Percentiles rank a stretch among this genome's conserved stretches.
Conservation (phyloP, 169 alveolate species). For the Babesia gibsoni region DNA sequence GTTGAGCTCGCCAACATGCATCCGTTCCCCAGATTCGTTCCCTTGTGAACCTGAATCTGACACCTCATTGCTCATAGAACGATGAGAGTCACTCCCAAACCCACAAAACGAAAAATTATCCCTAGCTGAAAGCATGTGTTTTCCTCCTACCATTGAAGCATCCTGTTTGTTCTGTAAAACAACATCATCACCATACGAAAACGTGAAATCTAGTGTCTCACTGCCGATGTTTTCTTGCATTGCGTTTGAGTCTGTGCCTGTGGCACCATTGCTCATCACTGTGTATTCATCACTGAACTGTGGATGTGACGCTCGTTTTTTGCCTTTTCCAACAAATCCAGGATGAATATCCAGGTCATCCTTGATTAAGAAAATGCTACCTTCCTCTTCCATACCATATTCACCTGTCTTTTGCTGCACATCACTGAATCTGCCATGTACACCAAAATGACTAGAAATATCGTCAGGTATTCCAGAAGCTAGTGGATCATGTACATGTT, state of each 20-base stretch:
- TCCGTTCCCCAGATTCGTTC: neutral
- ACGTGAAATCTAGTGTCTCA: constrained; percentile 19
- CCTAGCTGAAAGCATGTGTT: neutral
- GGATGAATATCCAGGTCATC: constrained; percentile 3
- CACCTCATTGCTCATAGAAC: neutral
- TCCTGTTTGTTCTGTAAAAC: neutral
- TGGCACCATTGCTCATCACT: neutral
- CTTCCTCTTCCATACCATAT: constrained; percentile 17
- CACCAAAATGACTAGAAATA: too few species aligned
- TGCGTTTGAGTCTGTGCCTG: neutral
- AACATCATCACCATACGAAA: constrained; percentile 6
- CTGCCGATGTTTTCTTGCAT: neutral
- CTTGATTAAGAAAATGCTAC: constrained; percentile 4
- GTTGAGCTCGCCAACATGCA: neutral
- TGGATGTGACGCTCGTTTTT: neutral
- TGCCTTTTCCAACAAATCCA: too few species aligned
- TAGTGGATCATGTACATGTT: too few species aligned
- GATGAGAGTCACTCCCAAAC: neutral
- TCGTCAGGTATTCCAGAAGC: too few species aligned
- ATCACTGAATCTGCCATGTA: too few species aligned
- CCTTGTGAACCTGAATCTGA: neutral
- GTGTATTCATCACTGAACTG: neutral
- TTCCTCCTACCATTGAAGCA: neutral
- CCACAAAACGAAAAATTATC: neutral
- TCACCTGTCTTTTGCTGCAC: too few species aligned